Evolutionary conservation across 495 filamentous ascomycete genomes (phyloP).

Genomic region (Tetracladium setigerum): DNA sequence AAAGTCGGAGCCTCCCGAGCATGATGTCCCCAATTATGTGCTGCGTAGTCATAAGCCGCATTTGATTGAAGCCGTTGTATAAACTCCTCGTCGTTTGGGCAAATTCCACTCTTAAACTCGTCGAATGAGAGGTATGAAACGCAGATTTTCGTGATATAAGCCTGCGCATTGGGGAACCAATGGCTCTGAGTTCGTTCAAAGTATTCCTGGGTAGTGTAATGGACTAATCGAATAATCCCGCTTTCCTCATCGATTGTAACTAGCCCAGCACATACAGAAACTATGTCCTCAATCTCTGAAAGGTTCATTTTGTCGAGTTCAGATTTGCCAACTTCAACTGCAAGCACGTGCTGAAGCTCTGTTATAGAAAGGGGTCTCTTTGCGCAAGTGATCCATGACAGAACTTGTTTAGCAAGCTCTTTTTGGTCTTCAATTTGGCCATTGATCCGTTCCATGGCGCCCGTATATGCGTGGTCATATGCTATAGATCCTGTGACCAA

Average conservation of each 20-base stretch:
- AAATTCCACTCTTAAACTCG: conserved; percentile 3
- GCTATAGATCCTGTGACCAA: conserved; percentile 25
- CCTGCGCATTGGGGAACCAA: conserved; percentile 3
- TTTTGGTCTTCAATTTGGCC: conserved; percentile 22
- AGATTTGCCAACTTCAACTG: conserved; percentile 16
- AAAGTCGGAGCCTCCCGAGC: conserved; percentile 6
- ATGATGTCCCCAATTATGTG: conserved; percentile 12
- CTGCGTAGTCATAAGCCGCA: conserved; percentile 4
- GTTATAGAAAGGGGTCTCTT: conserved; percentile 18
- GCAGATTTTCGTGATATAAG: conserved; percentile 7
- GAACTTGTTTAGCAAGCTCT: conserved; percentile 22
- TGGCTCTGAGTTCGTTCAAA: conserved; percentile 1
- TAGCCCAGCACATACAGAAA: conserved; percentile 28
- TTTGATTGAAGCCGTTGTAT: conserved; percentile 3
- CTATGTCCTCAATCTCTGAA: conserved; percentile 22
- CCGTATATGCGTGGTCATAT: conserved; percentile 32
- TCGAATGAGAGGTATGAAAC: conserved; percentile 9
- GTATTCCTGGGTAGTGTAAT: conserved; percentile 14
- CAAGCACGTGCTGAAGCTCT: conserved; percentile 31
- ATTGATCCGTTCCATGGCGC: conserved; percentile 32
- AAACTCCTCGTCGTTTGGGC: background rate
- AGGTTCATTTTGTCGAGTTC: conserved; percentile 25
- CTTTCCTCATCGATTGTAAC: conserved; percentile 28
- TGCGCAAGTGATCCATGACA: conserved; percentile 24
- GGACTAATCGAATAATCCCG: conserved; percentile 22